Conservation (phyloP, 1,139 yeast species). For the Lizanozyma gosingica region DNA sequence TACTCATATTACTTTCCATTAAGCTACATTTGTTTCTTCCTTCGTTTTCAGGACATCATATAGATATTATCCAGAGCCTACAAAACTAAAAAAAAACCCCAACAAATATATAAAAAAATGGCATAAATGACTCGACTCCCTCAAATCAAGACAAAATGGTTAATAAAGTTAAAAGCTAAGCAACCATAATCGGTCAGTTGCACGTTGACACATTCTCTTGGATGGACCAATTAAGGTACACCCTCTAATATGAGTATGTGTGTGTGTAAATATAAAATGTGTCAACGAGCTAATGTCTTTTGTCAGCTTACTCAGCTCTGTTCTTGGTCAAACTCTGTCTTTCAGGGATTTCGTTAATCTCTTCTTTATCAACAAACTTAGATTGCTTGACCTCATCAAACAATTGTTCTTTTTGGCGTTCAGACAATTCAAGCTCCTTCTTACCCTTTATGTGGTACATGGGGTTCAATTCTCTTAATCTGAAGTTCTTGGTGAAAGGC, state of each 20-base stretch:
- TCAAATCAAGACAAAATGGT: not conserved
- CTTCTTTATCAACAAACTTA: conserved; percentile 2
- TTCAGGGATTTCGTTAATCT: not conserved
- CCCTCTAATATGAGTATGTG: not conserved
- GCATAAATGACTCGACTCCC: not conserved
- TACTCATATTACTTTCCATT: no score
- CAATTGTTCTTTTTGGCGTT: conserved; percentile 44
- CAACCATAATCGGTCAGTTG: not conserved
- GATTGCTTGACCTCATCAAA: conserved; percentile 33
- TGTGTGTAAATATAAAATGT: not conserved
- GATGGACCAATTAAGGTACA: not conserved
- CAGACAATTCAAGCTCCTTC: conserved; percentile 50
- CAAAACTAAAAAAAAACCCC: not conserved
- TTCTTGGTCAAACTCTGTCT: not conserved
- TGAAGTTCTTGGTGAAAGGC: conserved; percentile 48
- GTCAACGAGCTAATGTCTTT: not conserved
- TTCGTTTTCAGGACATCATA: no score
- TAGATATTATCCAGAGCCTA: not conserved
- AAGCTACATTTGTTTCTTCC: no score
- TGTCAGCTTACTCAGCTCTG: not conserved
- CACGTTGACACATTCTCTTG: not conserved
- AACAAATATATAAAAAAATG: not conserved
- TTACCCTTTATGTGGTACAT: conserved; percentile 62
- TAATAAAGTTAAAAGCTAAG: no score
- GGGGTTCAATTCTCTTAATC: conserved; percentile 55